Conservation (phyloP, 306 rosid species). For the Cyclanthera cordifolia region DNA sequence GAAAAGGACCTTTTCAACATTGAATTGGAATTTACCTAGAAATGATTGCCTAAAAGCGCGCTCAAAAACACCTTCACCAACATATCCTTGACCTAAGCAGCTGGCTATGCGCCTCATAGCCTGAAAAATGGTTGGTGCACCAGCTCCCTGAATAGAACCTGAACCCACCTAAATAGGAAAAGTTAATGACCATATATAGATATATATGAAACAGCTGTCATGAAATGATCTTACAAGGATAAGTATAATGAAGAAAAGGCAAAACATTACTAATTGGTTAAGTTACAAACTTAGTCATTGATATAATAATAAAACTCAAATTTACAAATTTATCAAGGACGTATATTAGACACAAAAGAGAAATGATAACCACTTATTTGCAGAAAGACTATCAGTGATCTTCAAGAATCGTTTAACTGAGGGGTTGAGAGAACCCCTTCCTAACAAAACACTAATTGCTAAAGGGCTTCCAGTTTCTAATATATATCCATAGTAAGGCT, state of each 20-base stretch:
- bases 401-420: neutral
- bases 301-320: too few relatives aligned
- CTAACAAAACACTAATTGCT: neutral
- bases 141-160: constrained; percentile 94
- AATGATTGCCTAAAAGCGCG: constrained; percentile 84
- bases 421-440: neutral
- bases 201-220: neutral
- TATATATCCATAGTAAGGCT: neutral
- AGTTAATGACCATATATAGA: neutral
- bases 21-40: constrained; percentile 43
- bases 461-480: neutral
- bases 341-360: too few relatives aligned
- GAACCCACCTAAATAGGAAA: constrained; percentile 76
- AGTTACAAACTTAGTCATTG: too few relatives aligned
- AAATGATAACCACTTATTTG: neutral
- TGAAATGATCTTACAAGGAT: neutral
- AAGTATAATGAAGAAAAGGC: neutral
- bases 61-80: constrained; percentile 72
- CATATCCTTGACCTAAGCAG: constrained; percentile 33
- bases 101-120: constrained; percentile 81
- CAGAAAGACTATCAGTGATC: neutral
- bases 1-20: neutral
- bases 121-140: constrained; percentile 98
- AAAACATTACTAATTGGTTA: neutral
- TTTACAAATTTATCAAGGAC: too few relatives aligned